A percentile compares a stretch with the other conserved stretches of the same genome.
These are phyloP conservation scores for Yarrowia sp. DNA, from an alignment of 805 yeast genomes.

Conservation along the genomic window DNA sequence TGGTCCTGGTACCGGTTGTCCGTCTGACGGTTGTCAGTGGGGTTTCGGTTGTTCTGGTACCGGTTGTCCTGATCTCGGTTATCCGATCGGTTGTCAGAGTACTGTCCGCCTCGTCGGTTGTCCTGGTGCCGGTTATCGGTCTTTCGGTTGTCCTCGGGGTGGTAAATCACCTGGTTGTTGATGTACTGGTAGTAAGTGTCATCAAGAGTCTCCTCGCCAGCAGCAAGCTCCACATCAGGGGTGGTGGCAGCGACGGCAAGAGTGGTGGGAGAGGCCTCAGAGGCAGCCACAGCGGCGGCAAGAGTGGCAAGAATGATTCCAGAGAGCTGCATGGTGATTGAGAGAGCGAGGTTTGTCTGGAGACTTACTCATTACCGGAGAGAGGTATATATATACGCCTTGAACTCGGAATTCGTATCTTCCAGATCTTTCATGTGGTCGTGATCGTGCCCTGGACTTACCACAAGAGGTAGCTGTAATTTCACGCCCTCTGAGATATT, in stretches of 20 bases:
- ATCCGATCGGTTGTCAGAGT: conserved; percentile 32
- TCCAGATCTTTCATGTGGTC: background rate
- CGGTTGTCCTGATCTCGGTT: conserved; percentile 37
- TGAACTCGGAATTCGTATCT: no score
- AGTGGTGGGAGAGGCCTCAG: conserved; percentile 15
- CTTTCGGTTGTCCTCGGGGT: conserved; percentile 18
- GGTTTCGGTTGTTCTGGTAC: conserved; percentile 32
- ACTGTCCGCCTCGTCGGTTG: conserved; percentile 34
- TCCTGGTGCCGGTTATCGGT: conserved; percentile 28
- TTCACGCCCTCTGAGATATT: background rate
- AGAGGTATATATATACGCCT: background rate
- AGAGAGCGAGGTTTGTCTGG: background rate
- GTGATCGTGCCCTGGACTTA: background rate
- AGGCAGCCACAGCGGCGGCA: conserved; percentile 16
- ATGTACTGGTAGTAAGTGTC: conserved; percentile 33
- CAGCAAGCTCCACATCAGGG: conserved; percentile 1
- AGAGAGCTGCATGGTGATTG: conserved; percentile 14
- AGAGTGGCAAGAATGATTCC: conserved; percentile 17
- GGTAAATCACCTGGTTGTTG: conserved; percentile 30
- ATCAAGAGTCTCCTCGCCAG: conserved; percentile 23
- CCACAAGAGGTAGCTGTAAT: background rate
- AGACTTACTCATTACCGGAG: background rate
- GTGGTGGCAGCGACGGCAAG: conserved; percentile 18
- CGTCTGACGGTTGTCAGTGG: conserved; percentile 17
- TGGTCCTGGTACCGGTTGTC: conserved; percentile 30